These are phyloP conservation scores for Bombardia bombarda DNA, from an alignment of 495 filamentous ascomycete genomes.

Conservation along the genomic window DNA sequence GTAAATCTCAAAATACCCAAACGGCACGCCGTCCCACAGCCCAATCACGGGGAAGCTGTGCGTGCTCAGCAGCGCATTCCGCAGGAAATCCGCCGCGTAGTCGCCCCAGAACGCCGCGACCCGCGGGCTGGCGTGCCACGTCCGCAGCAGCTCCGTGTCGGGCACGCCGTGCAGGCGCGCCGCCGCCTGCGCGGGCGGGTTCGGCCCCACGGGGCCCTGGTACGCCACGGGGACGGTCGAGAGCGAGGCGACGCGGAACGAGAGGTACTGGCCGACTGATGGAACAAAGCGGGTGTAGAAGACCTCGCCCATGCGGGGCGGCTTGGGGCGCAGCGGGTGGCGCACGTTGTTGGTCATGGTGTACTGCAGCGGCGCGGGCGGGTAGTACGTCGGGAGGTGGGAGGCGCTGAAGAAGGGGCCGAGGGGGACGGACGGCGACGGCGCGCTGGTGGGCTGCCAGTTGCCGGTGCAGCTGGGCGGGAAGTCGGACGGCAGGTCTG, in stretches of 20 bases:
- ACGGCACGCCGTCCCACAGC: constrained; percentile 90
- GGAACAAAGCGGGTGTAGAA: constrained; percentile 87
- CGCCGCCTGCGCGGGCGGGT: constrained; percentile 21
- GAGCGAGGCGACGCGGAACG: constrained; percentile 70
- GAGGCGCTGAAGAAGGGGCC: constrained; percentile 70
- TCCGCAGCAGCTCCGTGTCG: constrained; percentile 71
- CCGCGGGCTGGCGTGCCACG: constrained; percentile 85
- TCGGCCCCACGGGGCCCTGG: constrained; percentile 42
- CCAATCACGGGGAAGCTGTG: constrained; percentile 90
- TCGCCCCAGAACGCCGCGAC: constrained; percentile 78
- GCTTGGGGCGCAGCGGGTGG: constrained; percentile 84
- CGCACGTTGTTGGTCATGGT: constrained; percentile 69
- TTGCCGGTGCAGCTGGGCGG: too few relatives aligned
- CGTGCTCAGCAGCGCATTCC: constrained; percentile 49
- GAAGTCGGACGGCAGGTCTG: constrained; percentile 18
- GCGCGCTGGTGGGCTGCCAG: constrained; percentile 21
- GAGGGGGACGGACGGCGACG: constrained; percentile 31
- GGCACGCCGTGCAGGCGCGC: constrained; percentile 33
- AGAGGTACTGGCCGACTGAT: constrained; percentile 74
- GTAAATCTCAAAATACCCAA: constrained; percentile 97
- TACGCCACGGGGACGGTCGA: constrained; percentile 45
- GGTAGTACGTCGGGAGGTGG: constrained; percentile 85
- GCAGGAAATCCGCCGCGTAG: constrained; percentile 59
- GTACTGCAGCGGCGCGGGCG: constrained; percentile 74
- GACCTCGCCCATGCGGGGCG: constrained; percentile 76